Conservation (phyloP, 2,329 filamentous ascomycete genomes). For the Cladosporium sp. region DNA sequence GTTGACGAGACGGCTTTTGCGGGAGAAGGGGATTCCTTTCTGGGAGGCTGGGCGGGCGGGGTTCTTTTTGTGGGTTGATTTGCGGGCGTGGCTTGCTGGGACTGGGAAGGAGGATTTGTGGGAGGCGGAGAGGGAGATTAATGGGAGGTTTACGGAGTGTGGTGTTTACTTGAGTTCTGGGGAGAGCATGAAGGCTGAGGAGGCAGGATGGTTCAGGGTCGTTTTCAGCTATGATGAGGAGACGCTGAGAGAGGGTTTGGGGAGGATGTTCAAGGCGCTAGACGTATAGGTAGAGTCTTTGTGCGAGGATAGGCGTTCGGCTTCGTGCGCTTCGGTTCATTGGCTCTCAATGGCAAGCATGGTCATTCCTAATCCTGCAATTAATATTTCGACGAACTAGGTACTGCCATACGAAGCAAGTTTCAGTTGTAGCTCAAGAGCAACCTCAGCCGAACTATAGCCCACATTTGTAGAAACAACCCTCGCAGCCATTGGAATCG, state of each 20-base stretch:
- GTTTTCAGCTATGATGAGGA: constrained; percentile 46
- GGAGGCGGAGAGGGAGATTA: constrained; percentile 50
- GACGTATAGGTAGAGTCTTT: not conserved
- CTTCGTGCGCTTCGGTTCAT: not conserved
- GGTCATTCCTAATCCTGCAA: too few species aligned
- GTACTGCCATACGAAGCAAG: not conserved
- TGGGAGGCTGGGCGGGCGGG: constrained; percentile 45
- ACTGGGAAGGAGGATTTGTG: constrained; percentile 29
- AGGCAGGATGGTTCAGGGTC: constrained; percentile 57
- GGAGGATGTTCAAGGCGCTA: constrained; percentile 26
- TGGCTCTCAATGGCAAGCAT: not conserved
- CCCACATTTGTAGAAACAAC: not conserved
- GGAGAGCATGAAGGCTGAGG: constrained; percentile 48
- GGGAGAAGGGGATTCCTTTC: constrained; percentile 43
- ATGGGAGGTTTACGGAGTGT: constrained; percentile 46
- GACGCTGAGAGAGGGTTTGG: constrained; percentile 40
- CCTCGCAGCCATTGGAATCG: not conserved
- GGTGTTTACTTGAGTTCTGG: constrained; percentile 56
- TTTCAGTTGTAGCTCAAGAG: too few species aligned
- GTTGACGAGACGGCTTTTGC: constrained; percentile 27
- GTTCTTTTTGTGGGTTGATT: constrained; percentile 51
- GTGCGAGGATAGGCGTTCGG: not conserved
- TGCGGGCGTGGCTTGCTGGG: constrained; percentile 45
- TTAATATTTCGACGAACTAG: not conserved
- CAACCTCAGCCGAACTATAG: not conserved